These are phyloP conservation scores for Colletotrichum sp. DNA, from an alignment of 2,329 filamentous ascomycete genomes.

Conservation along the genomic window DNA sequence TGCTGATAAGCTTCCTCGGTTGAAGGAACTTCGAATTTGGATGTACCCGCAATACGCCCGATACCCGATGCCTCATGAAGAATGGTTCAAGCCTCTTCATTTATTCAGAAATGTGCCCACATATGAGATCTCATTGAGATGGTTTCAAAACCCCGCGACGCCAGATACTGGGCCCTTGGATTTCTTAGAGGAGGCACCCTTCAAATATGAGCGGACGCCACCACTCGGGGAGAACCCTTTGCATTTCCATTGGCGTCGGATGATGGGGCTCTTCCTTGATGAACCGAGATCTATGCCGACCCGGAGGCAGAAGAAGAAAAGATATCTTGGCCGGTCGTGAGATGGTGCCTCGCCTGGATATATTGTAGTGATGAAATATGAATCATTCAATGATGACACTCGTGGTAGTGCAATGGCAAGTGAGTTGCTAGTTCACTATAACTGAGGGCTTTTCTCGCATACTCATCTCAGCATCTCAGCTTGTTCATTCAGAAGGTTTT, in stretches of 20 bases:
- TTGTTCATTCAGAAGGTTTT: not conserved
- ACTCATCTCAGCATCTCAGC: not conserved
- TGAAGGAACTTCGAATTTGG: conserved; percentile 6
- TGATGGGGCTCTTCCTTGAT: not conserved
- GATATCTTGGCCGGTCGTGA: not conserved
- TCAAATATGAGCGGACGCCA: not conserved
- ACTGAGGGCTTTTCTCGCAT: not conserved
- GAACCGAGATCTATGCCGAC: not conserved
- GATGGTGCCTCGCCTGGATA: not conserved
- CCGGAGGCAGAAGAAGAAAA: not conserved
- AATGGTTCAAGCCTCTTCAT: conserved; percentile 8
- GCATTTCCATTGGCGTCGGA: conserved; percentile 1
- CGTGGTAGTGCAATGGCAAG: not conserved
- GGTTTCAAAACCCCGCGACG: not conserved
- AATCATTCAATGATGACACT: not conserved
- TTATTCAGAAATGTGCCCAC: not conserved
- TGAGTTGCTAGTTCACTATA: not conserved
- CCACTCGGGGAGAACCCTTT: conserved; percentile 1
- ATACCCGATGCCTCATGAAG: conserved; percentile 9
- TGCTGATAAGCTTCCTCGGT: not conserved
- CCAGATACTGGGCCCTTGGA: not conserved
- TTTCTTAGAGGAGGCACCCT: conserved; percentile 5
- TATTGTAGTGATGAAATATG: not conserved
- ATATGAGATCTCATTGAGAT: not conserved
- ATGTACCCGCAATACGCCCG: conserved; percentile 8